Evolutionary conservation across 306 rosid species (phyloP).

Genomic region (Cicer pinnatifidum): DNA sequence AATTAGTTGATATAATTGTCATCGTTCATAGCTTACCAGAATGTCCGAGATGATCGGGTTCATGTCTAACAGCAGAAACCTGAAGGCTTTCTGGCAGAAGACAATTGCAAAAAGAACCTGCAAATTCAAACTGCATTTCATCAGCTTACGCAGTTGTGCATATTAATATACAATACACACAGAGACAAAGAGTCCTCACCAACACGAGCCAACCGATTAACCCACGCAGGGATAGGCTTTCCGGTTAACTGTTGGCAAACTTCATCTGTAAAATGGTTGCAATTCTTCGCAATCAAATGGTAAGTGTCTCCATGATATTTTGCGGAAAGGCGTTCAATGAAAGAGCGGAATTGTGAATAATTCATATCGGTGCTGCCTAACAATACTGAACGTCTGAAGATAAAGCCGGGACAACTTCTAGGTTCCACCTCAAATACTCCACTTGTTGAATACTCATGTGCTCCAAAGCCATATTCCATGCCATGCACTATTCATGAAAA

Average conservation of each 20-base stretch:
- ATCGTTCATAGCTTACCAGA: conserved; percentile 60
- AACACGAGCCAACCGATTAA: conserved; percentile 90
- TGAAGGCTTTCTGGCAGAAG: conserved; percentile 94
- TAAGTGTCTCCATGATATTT: conserved; percentile 91
- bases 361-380: conserved; percentile 85
- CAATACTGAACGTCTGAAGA: conserved; percentile 78
- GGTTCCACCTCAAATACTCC: conserved; percentile 99
- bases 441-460: conserved; percentile 86
- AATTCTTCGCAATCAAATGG: conserved; percentile 91
- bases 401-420: conserved; percentile 94
- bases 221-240: conserved; percentile 90
- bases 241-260: conserved; percentile 82
- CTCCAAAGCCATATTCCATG: conserved; percentile 94
- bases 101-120: conserved; percentile 98
- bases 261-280: conserved; percentile 95
- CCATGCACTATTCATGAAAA: conserved; percentile 71
- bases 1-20: conserved; percentile 3
- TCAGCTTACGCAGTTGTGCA: conserved; percentile 43
- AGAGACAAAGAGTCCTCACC: conserved; percentile 60
- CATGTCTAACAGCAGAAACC: conserved; percentile 79
- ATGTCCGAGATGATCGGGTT: conserved; percentile 66
- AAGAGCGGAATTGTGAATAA: conserved; percentile 63
- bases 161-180: conserved; percentile 16
- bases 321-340: conserved; percentile 78
- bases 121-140: conserved; percentile 49